Conservation (phyloP, 2,329 filamentous ascomycete genomes). For the Parastagonospora avenae region DNA sequence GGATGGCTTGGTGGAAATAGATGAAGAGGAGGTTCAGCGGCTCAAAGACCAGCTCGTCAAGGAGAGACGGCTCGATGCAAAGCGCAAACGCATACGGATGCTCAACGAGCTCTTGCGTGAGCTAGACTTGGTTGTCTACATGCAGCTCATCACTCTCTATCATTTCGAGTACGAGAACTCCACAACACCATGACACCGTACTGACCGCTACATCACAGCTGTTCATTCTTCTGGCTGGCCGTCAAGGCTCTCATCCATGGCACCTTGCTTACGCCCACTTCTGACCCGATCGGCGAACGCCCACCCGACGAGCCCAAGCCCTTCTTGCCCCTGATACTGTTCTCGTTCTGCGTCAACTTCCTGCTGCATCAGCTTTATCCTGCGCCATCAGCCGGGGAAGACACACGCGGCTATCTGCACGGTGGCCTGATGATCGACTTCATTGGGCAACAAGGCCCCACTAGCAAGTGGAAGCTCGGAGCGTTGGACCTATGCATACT, state of each 20-base stretch:
- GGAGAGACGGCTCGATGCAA: slow-evolving; percentile 40
- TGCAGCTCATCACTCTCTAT: slow-evolving; percentile 65
- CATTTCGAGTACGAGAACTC: slow-evolving; percentile 63
- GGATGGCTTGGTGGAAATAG: slow-evolving; percentile 14
- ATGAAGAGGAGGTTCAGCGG: slow-evolving; percentile 26
- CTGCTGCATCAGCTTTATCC: slow-evolving; percentile 55
- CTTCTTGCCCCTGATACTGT: slow-evolving; percentile 60
- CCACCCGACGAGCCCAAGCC: slow-evolving; percentile 57
- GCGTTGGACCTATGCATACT: slow-evolving; percentile 60
- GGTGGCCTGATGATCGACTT: slow-evolving; percentile 69
- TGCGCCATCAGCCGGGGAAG: slow-evolving; percentile 53
- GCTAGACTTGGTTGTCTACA: slow-evolving; percentile 65
- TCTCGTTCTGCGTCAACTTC: slow-evolving; percentile 61
- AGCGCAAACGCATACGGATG: slow-evolving; percentile 42
- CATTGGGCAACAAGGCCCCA: slow-evolving; percentile 64
- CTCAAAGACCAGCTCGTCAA: slow-evolving; percentile 24
- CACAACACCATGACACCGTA: not conserved
- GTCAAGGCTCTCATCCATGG: slow-evolving; percentile 62
- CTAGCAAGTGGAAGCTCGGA: slow-evolving; percentile 58
- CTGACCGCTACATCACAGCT: slow-evolving; percentile 47
- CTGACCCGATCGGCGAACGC: slow-evolving; percentile 53
- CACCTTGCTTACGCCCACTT: slow-evolving; percentile 64
- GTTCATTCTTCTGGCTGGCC: slow-evolving; percentile 62
- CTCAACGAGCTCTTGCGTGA: slow-evolving; percentile 63
- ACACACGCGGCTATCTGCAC: slow-evolving; percentile 61